Conservation (phyloP, 805 yeast genomes). For the Saccharomycopsis oosterbeekiorum region DNA sequence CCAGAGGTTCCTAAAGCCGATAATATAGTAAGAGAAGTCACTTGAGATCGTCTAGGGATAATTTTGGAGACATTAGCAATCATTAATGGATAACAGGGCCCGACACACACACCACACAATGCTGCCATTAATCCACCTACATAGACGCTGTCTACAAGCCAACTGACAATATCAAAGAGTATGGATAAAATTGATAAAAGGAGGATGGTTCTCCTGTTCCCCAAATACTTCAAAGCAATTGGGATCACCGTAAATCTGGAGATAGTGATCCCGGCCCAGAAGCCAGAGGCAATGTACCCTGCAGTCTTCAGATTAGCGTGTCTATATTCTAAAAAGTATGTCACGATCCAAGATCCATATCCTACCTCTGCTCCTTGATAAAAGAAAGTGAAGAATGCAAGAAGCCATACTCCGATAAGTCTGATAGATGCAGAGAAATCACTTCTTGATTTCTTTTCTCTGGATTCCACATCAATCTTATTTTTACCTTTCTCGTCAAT, state of each 20-base stretch:
- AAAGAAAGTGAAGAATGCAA: slow-evolving; percentile 43
- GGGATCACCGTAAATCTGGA: slow-evolving; percentile 46
- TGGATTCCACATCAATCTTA: slow-evolving; percentile 2
- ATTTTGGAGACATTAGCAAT: slow-evolving; percentile 34
- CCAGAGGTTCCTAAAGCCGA: slow-evolving; percentile 51
- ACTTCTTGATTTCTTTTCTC: background rate
- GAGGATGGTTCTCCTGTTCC: slow-evolving; percentile 36
- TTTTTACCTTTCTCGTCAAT: background rate
- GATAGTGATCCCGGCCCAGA: slow-evolving; percentile 55
- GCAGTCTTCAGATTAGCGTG: slow-evolving; percentile 31
- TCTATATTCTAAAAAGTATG: slow-evolving; percentile 44
- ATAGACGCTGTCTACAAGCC: slow-evolving; percentile 37
- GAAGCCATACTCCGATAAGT: slow-evolving; percentile 38
- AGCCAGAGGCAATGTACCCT: slow-evolving; percentile 55
- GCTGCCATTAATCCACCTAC: slow-evolving; percentile 38
- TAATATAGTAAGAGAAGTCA: slow-evolving; percentile 39
- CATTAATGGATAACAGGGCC: slow-evolving; percentile 50
- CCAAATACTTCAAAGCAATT: slow-evolving; percentile 29
- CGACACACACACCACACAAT: slow-evolving; percentile 43
- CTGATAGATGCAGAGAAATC: slow-evolving; percentile 27
- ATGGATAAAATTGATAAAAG: slow-evolving; percentile 29
- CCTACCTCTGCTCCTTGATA: slow-evolving; percentile 60
- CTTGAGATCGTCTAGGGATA: slow-evolving; percentile 42
- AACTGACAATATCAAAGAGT: slow-evolving; percentile 32
- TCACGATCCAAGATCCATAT: slow-evolving; percentile 57